A percentile compares a stretch with the other conserved stretches of the same genome.
phyloP scores from a whole-genome alignment of 495 filamentous ascomycete species.

The Amphirosellinia nigrospora region DNA sequence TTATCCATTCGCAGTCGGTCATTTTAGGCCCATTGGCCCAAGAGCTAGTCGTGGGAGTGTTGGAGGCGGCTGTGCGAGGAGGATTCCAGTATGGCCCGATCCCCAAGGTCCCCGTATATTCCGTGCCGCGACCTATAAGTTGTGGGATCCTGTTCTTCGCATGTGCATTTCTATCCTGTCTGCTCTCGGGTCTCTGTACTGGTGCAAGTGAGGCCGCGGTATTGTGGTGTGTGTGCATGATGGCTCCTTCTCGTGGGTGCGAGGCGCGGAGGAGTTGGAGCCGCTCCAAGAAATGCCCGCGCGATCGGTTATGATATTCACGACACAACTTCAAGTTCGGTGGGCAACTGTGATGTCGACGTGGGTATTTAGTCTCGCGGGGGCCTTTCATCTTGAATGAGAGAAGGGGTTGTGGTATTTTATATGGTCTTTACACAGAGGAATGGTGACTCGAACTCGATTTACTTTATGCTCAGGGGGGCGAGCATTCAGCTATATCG shows the following conservation, averaged over 20 bases:
- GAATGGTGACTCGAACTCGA: neutral
- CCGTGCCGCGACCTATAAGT: neutral
- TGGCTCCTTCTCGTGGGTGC: neutral
- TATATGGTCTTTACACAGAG: neutral
- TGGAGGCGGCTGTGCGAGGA: neutral
- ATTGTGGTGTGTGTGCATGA: neutral
- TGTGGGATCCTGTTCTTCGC: neutral
- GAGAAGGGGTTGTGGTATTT: neutral
- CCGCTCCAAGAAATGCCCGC: neutral
- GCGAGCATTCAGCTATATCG: neutral
- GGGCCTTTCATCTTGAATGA: neutral
- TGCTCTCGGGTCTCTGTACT: neutral
- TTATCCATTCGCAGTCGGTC: neutral
- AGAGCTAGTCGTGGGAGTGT: neutral
- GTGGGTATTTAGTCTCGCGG: neutral
- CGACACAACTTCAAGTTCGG: neutral
- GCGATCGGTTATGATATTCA: neutral
- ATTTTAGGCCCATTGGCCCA: neutral
- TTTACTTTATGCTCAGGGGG: neutral
- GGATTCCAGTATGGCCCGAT: neutral
- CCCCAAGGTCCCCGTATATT: neutral
- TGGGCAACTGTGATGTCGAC: neutral
- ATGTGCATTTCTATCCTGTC: neutral
- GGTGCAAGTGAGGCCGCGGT: neutral
- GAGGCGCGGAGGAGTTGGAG: neutral